Base-by-base conservation (phyloP, 1,284 basidiomycete genomes). In the Puccinia coronata region DNA sequence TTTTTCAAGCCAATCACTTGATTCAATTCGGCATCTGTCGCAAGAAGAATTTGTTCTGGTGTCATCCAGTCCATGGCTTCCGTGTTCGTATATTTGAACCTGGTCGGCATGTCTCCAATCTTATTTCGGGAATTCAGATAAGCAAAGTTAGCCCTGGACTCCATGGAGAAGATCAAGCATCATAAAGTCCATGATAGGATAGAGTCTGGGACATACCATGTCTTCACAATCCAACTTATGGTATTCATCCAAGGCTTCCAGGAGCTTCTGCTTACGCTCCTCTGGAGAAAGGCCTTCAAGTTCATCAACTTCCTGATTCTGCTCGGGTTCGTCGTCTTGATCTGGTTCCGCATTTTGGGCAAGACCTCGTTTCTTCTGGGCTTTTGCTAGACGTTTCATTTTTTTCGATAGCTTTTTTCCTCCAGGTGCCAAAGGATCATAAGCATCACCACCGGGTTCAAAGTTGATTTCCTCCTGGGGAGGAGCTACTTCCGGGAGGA, bases 201-300 rank as follows among this genome's bases (percentile, higher is more conserved):
- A 3, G 41, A 25, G 65, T 23, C 3, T 39, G 25, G 43, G 3
- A 87, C 92, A 84, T 83, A 95, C 94, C 88, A 97, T 90, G 86
- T 98, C 96, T 87, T 98, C 98, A 88, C 98, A 97, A 83, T 98
- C 95, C 25, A 98, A 89, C 41, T 89, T 90, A 86, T 95, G 92
- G 75, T 98, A 89, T 85, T 95, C 93, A 82, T 96, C 93, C 91
- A 98, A 92, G 84, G 96, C 93, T 84, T 93, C 89, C 80, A 95
- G 91, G 76, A 96, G 87, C 83, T 91, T 78, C 23, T 83, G 80
- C 74, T 84, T 84, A 41, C 84, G 83, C 77, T 86, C 86, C 5
- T 82, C 77, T 9, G 83, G 72, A 69, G 85, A 83, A 36, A 83
- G 83, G 59, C 83, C 82, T 84, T 83, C 84, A 55, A 92, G 82